Conservation (phyloP, 2,329 filamentous ascomycete species). For the Blumeriella jaapii region DNA sequence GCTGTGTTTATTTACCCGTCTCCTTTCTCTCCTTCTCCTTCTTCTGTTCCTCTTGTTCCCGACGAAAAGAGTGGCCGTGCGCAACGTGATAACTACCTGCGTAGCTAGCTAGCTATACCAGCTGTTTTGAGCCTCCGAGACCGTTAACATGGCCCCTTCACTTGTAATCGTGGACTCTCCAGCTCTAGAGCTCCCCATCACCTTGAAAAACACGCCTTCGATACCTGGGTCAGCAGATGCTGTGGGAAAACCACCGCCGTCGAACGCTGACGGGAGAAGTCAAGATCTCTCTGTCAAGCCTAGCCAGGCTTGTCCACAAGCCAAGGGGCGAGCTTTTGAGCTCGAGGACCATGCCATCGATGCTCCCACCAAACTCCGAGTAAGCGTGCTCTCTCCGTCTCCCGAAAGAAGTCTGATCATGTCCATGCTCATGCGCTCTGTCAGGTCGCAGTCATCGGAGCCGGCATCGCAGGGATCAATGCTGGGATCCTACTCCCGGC, state of each 20-base stretch:
- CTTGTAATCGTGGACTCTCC: too few relatives aligned
- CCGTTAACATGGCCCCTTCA: too few relatives aligned
- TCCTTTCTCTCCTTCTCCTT: not conserved
- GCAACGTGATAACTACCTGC: too few relatives aligned
- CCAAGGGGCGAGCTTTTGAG: slow-evolving; percentile 21
- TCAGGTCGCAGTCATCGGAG: slow-evolving; percentile 40
- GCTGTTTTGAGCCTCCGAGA: too few relatives aligned
- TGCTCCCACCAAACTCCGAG: slow-evolving; percentile 7
- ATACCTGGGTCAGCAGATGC: too few relatives aligned
- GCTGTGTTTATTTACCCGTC: not conserved
- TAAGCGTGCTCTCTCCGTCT: slow-evolving; percentile 5
- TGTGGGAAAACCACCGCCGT: too few relatives aligned
- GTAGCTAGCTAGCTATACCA: too few relatives aligned
- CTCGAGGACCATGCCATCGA: slow-evolving; percentile 31
- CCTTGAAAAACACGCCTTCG: too few relatives aligned
- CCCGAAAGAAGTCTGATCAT: too few relatives aligned
- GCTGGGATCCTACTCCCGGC: slow-evolving; percentile 54
- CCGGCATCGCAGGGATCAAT: slow-evolving; percentile 50
- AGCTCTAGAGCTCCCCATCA: too few relatives aligned
- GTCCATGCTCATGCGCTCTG: not conserved
- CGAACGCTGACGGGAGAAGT: not conserved
- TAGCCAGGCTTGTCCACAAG: not conserved
- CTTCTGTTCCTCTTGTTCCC: not conserved
- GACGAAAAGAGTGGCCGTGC: too few relatives aligned
- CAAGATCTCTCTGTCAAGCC: not conserved